Evolutionary conservation across 192 early-diverging fungal genomes (phyloP).

Genomic region (Umbelopsis ramanniana): DNA sequence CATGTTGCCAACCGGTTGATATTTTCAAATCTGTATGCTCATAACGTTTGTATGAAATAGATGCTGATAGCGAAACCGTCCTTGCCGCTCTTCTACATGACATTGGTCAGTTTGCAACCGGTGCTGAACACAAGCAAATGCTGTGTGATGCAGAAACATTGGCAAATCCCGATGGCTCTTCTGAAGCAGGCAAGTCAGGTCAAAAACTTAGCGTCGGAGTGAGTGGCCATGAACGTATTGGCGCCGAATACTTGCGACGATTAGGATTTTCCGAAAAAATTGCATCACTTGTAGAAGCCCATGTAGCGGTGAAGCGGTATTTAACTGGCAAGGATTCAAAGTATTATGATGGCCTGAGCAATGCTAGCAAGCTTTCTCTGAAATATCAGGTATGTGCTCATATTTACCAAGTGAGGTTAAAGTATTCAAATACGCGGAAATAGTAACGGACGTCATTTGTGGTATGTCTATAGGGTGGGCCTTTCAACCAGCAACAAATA

Average conservation of each 20-base stretch:
- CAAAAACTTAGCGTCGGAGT: slow-evolving; percentile 46
- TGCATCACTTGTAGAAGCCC: slow-evolving; percentile 55
- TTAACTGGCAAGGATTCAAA: slow-evolving; percentile 50
- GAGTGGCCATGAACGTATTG: slow-evolving; percentile 58
- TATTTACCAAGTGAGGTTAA: background rate
- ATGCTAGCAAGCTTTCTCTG: slow-evolving; percentile 55
- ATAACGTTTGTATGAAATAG: background rate
- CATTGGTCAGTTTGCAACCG: slow-evolving; percentile 61
- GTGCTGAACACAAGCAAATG: slow-evolving; percentile 52
- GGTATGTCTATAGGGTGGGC: slow-evolving; percentile 38
- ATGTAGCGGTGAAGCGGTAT: slow-evolving; percentile 63
- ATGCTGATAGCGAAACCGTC: slow-evolving; percentile 53
- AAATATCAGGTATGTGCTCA: slow-evolving; percentile 45
- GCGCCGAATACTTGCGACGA: slow-evolving; percentile 56
- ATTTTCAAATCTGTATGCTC: background rate
- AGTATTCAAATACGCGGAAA: background rate
- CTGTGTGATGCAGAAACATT: slow-evolving; percentile 41
- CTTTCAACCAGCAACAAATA: slow-evolving; percentile 47
- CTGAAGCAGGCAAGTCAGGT: slow-evolving; percentile 12
- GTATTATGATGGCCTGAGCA: slow-evolving; percentile 53
- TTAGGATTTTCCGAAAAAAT: slow-evolving; percentile 59
- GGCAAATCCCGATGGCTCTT: slow-evolving; percentile 20
- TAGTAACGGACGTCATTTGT: background rate
- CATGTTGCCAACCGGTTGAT: background rate
- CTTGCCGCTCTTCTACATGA: slow-evolving; percentile 62